These are phyloP conservation scores for Candida ipomoeae DNA, from an alignment of 805 yeast species.

Conservation along the genomic window DNA sequence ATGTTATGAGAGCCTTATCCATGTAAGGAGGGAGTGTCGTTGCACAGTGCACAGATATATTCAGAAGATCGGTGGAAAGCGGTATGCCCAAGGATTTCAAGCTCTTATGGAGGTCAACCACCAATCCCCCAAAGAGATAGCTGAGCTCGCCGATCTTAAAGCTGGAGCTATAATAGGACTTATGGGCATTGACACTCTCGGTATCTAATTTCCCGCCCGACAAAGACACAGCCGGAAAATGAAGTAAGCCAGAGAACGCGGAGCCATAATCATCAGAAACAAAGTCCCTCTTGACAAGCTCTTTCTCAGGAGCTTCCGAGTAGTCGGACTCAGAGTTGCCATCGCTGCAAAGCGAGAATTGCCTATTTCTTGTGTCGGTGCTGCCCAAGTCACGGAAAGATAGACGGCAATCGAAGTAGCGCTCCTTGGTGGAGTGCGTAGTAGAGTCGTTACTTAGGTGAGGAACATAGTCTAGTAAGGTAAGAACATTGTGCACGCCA, in stretches of 20 bases:
- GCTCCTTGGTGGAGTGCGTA: neutral
- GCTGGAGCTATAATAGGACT: conserved; percentile 27
- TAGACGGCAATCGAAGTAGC: neutral
- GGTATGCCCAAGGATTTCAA: conserved; percentile 33
- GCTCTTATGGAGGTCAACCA: conserved; percentile 13
- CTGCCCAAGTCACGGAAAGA: conserved; percentile 1
- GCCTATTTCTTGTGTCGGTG: neutral
- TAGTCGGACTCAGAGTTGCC: neutral
- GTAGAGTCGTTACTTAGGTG: neutral
- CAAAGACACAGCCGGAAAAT: conserved; percentile 12
- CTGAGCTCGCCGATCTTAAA: conserved; percentile 28
- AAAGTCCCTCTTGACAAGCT: neutral
- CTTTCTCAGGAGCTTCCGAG: neutral
- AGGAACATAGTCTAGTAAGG: conserved; percentile 6
- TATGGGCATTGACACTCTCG: neutral
- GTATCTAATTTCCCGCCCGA: neutral
- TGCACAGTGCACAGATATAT: conserved; percentile 35
- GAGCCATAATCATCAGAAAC: conserved; percentile 11
- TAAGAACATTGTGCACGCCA: conserved; percentile 21
- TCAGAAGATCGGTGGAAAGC: conserved; percentile 22
- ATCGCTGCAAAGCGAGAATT: neutral
- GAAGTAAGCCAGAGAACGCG: conserved; percentile 16
- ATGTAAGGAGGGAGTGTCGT: conserved; percentile 38
- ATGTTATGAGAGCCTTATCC: conserved; percentile 32
- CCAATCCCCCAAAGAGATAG: conserved; percentile 38